Base-by-base conservation (phyloP, 768 basidiomycete genomes). In the Melanogaster broomeanus region DNA sequence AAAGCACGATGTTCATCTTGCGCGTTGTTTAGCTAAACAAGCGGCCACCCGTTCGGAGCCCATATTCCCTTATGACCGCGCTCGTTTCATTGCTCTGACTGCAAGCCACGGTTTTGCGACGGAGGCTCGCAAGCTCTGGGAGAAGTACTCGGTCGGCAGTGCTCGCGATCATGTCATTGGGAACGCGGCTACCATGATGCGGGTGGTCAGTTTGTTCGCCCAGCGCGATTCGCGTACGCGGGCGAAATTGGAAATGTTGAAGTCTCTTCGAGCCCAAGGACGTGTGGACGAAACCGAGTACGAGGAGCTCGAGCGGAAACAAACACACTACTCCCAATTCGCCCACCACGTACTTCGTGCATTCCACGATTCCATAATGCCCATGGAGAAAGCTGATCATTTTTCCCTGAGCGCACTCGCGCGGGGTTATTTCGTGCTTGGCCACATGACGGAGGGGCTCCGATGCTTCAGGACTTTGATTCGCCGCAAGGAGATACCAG, bases 401-500 rank as follows among this genome's bases (percentile, higher is more conserved):
- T 68, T 61, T 43, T 69, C 72, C 45, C 61, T 90, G 52, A 88
- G 80, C 42, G 77, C 85, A 9, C 72, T 86, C 31, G 85, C 85
- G 2, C 77, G 85, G 51, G 82, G 78, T 19, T 78, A 78, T 64
- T 82, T 87, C 58, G 74, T 86, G 51, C 66, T 83, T 22, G 83
- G 80, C 19, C 63, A 76, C 41, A 63, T 75, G 55, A 42, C 58
- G 39, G 71, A 76, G 35, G 85, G 82, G 3, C 72, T 85, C 49
- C 58, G 65, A 10, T 67, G 74, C 21, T 70, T 89, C 59, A 71
- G 69, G 45, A 49, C 76, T 48, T 61, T 87, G 33, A 61, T 81
- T 35, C 56, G 64, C 21, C 79, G 82, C 43, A 67, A 62, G 49
- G 79, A 84, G 61, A 60, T 77, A 45, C 85, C 85, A 15, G 85